phyloP scores from a whole-genome alignment of 768 basidiomycete species.

The Agrocybe chaxingu region DNA sequence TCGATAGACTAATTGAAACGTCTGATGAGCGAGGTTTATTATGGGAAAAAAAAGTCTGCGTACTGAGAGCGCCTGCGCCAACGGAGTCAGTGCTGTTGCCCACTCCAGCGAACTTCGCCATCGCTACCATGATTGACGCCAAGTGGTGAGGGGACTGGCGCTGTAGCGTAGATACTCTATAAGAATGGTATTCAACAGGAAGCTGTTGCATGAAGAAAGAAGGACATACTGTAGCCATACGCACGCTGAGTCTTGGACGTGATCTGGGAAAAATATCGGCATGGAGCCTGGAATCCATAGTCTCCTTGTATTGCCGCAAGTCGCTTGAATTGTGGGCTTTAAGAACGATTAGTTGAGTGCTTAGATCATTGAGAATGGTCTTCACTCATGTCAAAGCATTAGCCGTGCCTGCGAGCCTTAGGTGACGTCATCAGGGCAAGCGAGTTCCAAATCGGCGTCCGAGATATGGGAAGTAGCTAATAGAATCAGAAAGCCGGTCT shows the following conservation, averaged over 20 bases:
- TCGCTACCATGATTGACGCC: constrained; percentile 8
- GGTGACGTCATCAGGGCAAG: constrained; percentile 18
- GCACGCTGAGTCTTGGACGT: constrained; percentile 26
- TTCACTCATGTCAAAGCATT: constrained; percentile 17
- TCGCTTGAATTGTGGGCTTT: constrained; percentile 37
- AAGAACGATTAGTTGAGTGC: neutral
- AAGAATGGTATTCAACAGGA: neutral
- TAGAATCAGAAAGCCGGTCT: neutral
- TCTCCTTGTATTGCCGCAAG: constrained; percentile 36
- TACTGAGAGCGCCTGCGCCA: constrained; percentile 11
- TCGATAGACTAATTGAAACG: constrained; percentile 8
- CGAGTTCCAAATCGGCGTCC: constrained; percentile 6
- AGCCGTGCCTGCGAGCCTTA: constrained; percentile 14
- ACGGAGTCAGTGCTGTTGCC: constrained; percentile 6
- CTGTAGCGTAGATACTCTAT: neutral
- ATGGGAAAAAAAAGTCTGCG: neutral
- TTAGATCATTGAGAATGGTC: neutral
- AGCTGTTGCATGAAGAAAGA: neutral
- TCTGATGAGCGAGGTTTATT: too few relatives aligned
- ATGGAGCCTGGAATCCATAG: constrained; percentile 27
- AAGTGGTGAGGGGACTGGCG: neutral
- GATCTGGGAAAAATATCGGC: constrained; percentile 29
- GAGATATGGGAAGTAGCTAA: constrained; percentile 10
- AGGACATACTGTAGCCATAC: constrained; percentile 32
- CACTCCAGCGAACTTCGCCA: constrained; percentile 4